phyloP scores from a whole-genome alignment of 352 stramenopile genomes.

The Phytopythium litorale region DNA sequence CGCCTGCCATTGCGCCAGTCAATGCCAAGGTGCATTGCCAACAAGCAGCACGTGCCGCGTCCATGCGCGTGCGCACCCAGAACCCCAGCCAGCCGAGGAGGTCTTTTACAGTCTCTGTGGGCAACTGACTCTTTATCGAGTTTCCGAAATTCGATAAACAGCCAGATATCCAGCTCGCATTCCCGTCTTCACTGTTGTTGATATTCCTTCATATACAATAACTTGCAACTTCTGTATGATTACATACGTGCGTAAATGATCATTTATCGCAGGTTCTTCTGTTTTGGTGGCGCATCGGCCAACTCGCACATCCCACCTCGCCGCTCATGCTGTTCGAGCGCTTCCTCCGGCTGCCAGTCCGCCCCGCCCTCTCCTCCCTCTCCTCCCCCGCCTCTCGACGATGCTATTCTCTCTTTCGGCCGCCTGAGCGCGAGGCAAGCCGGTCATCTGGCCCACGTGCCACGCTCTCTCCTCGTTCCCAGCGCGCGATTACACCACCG shows the following conservation, averaged over 20 bases:
- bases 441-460: not conserved
- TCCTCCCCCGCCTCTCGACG: not conserved
- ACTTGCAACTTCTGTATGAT: not conserved
- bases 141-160: not conserved
- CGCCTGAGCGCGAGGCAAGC: not conserved
- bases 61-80: not conserved
- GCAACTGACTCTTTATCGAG: not conserved
- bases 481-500: not conserved
- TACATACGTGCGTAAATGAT: not conserved
- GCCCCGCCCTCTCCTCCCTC: not conserved
- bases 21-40: too few species aligned
- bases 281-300: not conserved
- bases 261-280: not conserved
- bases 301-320: not conserved
- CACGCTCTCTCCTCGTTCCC: not conserved
- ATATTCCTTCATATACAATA: not conserved
- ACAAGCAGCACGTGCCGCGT: not conserved
- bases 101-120: not conserved
- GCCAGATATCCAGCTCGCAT: not conserved
- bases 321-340: constrained; percentile 9
- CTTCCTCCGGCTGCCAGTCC: constrained; percentile 1
- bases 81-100: not conserved
- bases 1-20: too few species aligned
- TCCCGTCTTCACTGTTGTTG: not conserved
- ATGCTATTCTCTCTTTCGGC: not conserved